These are phyloP conservation scores for Tuber calosporum DNA, from an alignment of 495 filamentous ascomycete genomes.

Conservation along the genomic window DNA sequence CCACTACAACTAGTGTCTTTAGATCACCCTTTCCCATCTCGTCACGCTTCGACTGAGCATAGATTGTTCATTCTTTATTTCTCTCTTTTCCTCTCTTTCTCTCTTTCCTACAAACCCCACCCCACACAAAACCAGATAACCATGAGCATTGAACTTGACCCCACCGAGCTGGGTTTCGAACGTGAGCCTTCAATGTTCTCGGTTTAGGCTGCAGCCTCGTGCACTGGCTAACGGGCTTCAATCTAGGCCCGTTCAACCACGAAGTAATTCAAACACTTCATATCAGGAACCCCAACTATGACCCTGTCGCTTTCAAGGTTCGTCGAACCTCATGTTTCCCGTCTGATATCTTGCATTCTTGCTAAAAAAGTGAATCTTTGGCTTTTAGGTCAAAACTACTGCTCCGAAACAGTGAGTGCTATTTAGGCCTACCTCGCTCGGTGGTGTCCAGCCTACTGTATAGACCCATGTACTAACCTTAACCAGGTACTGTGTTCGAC, in stretches of 20 bases:
- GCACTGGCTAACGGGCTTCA: background rate
- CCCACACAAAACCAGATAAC: slow-evolving; percentile 36
- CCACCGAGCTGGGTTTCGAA: slow-evolving; percentile 83
- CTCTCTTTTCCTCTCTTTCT: slow-evolving; percentile 9
- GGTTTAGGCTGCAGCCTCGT: background rate
- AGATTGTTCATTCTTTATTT: slow-evolving; percentile 10
- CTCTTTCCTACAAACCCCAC: slow-evolving; percentile 16
- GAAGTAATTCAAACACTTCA: slow-evolving; percentile 80
- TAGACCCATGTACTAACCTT: slow-evolving; percentile 5
- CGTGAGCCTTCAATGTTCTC: slow-evolving; percentile 51
- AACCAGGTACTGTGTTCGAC: slow-evolving; percentile 88
- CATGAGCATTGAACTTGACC: slow-evolving; percentile 94
- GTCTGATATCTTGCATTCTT: slow-evolving; percentile 24
- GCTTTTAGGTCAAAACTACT: slow-evolving; percentile 85
- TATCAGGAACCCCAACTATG: slow-evolving; percentile 68
- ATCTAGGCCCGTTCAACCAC: slow-evolving; percentile 77
- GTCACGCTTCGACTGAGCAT: slow-evolving; percentile 26
- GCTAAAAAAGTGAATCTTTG: slow-evolving; percentile 14
- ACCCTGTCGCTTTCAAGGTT: slow-evolving; percentile 94
- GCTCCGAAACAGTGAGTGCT: slow-evolving; percentile 89
- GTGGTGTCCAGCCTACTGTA: background rate
- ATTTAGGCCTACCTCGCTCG: background rate
- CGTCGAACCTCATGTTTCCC: slow-evolving; percentile 38
- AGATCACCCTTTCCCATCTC: slow-evolving; percentile 9
- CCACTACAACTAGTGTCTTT: slow-evolving; percentile 8